phyloP scores from a whole-genome alignment of 208 protist genomes.

The Leishmania arabica region DNA sequence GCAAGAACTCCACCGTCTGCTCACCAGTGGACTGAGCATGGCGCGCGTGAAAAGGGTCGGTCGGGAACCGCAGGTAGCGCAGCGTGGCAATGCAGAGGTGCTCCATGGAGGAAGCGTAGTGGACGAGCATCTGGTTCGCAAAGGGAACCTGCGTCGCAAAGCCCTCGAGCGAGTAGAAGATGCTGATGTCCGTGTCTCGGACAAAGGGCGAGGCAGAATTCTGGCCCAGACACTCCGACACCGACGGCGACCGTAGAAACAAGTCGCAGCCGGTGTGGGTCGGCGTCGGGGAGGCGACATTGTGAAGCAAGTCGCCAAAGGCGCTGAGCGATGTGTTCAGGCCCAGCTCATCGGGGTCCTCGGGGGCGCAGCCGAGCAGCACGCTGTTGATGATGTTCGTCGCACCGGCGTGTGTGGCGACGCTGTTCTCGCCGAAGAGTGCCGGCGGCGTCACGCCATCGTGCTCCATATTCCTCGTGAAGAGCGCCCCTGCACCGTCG shows the following conservation, averaged over 20 bases:
- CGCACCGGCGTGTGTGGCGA: conserved; percentile 41
- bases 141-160: conserved; percentile 75
- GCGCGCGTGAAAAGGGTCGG: conserved; percentile 51
- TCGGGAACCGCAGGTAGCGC: conserved; percentile 57
- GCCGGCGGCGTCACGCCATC: conserved; percentile 10
- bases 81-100: conserved; percentile 74
- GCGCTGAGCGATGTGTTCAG: conserved; percentile 13
- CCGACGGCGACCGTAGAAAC: conserved; percentile 12
- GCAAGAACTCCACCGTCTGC: conserved; percentile 59
- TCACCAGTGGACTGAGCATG: conserved; percentile 52
- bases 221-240: conserved; percentile 16
- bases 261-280: conserved; percentile 8
- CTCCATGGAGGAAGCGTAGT: conserved; percentile 69
- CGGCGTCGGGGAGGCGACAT: conserved; percentile 3
- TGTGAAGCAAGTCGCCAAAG: conserved; percentile 19
- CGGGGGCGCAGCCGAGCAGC: conserved; percentile 45
- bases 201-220: conserved; percentile 8
- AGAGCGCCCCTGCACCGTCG: not conserved
- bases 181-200: conserved; percentile 34
- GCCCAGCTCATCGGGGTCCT: conserved; percentile 15
- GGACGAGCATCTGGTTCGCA: conserved; percentile 62
- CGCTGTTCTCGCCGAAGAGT: conserved; percentile 19
- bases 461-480: conserved; percentile 15
- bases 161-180: conserved; percentile 53
- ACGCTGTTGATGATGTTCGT: conserved; percentile 50